Conservation (phyloP, 768 basidiomycete species). For the Pulveroboletus sp. region DNA sequence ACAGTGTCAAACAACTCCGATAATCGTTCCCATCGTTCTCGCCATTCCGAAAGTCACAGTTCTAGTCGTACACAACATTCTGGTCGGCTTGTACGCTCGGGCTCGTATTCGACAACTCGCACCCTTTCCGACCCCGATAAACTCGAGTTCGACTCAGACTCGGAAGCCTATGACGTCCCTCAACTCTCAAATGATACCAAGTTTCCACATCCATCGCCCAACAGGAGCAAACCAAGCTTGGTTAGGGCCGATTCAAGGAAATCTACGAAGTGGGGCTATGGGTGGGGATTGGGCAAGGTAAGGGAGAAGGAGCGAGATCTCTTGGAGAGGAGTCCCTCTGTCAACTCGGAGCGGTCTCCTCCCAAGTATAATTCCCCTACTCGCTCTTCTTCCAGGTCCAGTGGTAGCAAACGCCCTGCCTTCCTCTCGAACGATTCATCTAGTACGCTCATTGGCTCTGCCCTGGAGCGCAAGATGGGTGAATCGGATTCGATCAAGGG, state of each 20-base stretch:
- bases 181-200: constrained; percentile 31
- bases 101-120: constrained; percentile 41
- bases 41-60: constrained; percentile 16
- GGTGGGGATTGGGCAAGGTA: constrained; percentile 61
- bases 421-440: constrained; percentile 58
- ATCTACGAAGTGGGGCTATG: constrained; percentile 61
- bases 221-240: constrained; percentile 38
- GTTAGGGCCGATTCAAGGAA: constrained; percentile 55
- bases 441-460: constrained; percentile 72
- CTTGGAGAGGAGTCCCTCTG: constrained; percentile 31
- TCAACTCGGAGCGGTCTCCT: constrained; percentile 37
- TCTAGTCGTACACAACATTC: constrained; percentile 24
- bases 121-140: constrained; percentile 40
- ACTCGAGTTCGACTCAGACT: constrained; percentile 56
- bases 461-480: constrained; percentile 62
- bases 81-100: constrained; percentile 34
- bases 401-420: constrained; percentile 37
- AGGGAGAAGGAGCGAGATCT: constrained; percentile 39
- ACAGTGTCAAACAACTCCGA: constrained; percentile 35
- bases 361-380: constrained; percentile 30
- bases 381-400: constrained; percentile 38
- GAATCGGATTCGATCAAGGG: constrained; percentile 53
- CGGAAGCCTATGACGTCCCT: constrained; percentile 50
- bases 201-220: constrained; percentile 38
- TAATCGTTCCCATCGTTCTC: constrained; percentile 26